Percentiles rank a stretch among this genome's conserved stretches.
These are phyloP conservation scores for Juglanconis juglandina DNA, from an alignment of 2,329 filamentous ascomycete species.

Conservation along the genomic window DNA sequence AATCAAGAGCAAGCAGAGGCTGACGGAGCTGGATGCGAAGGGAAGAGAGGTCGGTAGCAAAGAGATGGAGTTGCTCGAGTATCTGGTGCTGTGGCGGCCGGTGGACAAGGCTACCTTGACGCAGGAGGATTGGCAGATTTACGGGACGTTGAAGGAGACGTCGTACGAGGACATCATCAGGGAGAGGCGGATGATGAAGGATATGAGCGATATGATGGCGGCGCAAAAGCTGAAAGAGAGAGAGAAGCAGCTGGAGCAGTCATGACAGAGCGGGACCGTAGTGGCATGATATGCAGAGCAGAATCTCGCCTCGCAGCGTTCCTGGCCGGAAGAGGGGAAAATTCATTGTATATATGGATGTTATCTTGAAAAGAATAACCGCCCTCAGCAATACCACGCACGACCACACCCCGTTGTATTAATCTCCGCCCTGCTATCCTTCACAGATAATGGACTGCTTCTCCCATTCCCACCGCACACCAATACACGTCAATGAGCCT, in stretches of 20 bases:
- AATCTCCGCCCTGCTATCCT: no score
- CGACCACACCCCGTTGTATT: no score
- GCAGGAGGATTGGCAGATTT: constrained; percentile 57
- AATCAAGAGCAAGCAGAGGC: constrained; percentile 54
- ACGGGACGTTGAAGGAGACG: constrained; percentile 59
- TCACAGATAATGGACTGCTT: no score
- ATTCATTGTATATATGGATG: neutral
- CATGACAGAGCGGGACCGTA: neutral
- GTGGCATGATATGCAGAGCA: constrained; percentile 18
- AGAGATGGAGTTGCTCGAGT: constrained; percentile 57
- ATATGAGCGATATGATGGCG: constrained; percentile 23
- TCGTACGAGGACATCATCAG: constrained; percentile 40
- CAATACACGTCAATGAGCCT: no score
- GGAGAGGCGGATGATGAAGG: constrained; percentile 33
- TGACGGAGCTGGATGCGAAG: constrained; percentile 37
- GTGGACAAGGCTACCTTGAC: constrained; percentile 44
- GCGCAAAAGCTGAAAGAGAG: constrained; percentile 28
- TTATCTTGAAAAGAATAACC: constrained; percentile 10
- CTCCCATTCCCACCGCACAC: no score
- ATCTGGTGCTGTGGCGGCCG: constrained; percentile 57
- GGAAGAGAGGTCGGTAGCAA: constrained; percentile 41
- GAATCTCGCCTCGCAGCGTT: neutral
- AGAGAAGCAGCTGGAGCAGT: constrained; percentile 13
- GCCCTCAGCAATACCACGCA: constrained; percentile 2
- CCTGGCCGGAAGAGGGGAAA: neutral